Evolutionary conservation across 768 basidiomycete species (phyloP), one percentile per base, ranked within the genome.

Genomic region (Dictyophora rubrovolvata): DNA sequence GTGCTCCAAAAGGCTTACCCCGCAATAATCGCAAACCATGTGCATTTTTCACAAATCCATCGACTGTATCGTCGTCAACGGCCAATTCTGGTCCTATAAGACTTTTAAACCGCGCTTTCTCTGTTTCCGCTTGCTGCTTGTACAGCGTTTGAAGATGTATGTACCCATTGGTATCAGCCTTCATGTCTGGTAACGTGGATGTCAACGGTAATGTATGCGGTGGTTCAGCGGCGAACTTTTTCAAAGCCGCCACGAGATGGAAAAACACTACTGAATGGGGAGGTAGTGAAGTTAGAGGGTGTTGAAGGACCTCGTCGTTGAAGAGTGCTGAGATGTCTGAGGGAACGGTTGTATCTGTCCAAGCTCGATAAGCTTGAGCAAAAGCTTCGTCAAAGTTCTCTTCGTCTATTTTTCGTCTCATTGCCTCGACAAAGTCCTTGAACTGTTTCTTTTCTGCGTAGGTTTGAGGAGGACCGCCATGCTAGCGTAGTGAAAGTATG

Each of bases 341-440:
- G 1, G 92, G 91, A 3, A 95, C 79, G 49, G 72, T 74, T 20
- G 80, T 79, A 55, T 74, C 74, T 0, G 81, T 81, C 85, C 84
- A 93, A 56, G 81, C 81, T 23, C 89, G 83, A 69, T 89, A 94
- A 0, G 88, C 90, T 68, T 96, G 89, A 7, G 86, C 78, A 66
- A 87, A 81, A 1, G 94, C 95, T 70, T 98, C 95, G 61, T 96
- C 95, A 68, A 93, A 93, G 72, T 98, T 99, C 75, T 99, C 96
- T 68, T 98, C 93, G 67, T 99, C 96, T 0, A 72, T 64, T 65
- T 91, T 92, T 59, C 79, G 67, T 65, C 85, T 84, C 76, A 85
- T 80, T 1, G 73, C 73, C n/a, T 75, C 71, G 48, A 98, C 72
- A 2, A 56, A 57, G 35, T 79, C 72, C 67, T 93, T 93, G 77